A percentile compares a stretch with the other conserved stretches of the same genome.
These are phyloP conservation scores for Phalaenopsis equestris DNA, from an alignment of 106 monocot species.

Conservation along the genomic window DNA sequence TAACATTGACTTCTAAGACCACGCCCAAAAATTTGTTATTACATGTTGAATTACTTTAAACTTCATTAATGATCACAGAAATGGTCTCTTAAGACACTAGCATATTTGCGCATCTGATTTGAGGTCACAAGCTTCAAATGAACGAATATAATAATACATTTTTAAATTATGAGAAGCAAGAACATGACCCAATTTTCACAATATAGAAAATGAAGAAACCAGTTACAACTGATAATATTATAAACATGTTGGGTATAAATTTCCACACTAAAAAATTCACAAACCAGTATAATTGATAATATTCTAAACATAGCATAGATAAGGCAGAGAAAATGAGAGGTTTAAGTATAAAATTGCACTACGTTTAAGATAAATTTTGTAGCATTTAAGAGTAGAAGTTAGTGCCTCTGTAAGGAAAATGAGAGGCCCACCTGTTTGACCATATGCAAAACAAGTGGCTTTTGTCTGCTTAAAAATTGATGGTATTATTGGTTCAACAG, in stretches of 20 bases:
- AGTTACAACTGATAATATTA: not conserved
- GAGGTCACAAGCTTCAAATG: not conserved
- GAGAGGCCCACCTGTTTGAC: conserved; percentile 58
- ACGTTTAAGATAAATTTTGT: not conserved
- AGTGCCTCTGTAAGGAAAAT: not conserved
- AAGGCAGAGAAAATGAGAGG: not conserved
- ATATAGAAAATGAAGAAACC: not conserved
- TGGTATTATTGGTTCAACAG: conserved; percentile 89
- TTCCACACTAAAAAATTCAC: not conserved
- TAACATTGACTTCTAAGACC: not conserved
- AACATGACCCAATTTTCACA: too few species aligned
- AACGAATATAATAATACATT: too few species aligned
- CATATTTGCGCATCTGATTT: not conserved
- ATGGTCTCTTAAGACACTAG: not conserved
- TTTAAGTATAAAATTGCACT: not conserved
- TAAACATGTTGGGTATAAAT: not conserved
- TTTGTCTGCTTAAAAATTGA: conserved; percentile 79
- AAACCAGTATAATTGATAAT: not conserved
- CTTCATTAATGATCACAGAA: not conserved
- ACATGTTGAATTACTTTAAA: not conserved
- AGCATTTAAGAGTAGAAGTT: not conserved
- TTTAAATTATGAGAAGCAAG: too few species aligned
- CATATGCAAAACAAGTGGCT: conserved; percentile 94
- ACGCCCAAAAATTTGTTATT: not conserved
- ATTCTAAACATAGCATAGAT: not conserved